These are phyloP conservation scores for Talaromyces proteolyticus DNA, from an alignment of 495 filamentous ascomycete species.

Conservation along the genomic window DNA sequence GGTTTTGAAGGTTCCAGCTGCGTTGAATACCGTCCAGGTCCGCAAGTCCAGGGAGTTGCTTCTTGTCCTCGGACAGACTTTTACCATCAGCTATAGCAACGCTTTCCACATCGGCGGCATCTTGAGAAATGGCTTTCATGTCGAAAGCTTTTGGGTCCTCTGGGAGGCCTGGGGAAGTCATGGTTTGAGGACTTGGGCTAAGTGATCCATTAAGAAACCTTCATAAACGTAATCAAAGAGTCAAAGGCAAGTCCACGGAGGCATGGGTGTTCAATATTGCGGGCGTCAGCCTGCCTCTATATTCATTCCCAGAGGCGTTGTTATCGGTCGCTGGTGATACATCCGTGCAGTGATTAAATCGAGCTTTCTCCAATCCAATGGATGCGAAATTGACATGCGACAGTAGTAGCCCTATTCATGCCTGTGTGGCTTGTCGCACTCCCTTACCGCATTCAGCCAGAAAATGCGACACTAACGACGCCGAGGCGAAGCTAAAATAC, in stretches of 20 bases:
- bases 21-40: constrained; percentile 1
- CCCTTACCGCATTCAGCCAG: background rate
- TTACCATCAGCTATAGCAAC: background rate
- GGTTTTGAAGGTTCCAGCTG: background rate
- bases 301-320: background rate
- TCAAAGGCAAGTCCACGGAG: background rate
- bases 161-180: background rate
- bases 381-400: background rate
- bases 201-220: background rate
- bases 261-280: background rate
- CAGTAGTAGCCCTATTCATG: background rate
- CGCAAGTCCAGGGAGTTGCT: constrained; percentile 2
- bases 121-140: background rate
- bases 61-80: background rate
- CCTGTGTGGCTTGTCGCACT: background rate
- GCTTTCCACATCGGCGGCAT: background rate
- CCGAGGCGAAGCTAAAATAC: background rate
- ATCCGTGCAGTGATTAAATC: background rate
- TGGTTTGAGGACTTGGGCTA: background rate
- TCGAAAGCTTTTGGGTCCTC: background rate
- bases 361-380: background rate
- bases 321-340: background rate
- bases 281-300: background rate
- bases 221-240: background rate
- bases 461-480: background rate